These are phyloP conservation scores for Favolaschia claudopus DNA, from an alignment of 768 basidiomycete genomes.

Conservation along the genomic window DNA sequence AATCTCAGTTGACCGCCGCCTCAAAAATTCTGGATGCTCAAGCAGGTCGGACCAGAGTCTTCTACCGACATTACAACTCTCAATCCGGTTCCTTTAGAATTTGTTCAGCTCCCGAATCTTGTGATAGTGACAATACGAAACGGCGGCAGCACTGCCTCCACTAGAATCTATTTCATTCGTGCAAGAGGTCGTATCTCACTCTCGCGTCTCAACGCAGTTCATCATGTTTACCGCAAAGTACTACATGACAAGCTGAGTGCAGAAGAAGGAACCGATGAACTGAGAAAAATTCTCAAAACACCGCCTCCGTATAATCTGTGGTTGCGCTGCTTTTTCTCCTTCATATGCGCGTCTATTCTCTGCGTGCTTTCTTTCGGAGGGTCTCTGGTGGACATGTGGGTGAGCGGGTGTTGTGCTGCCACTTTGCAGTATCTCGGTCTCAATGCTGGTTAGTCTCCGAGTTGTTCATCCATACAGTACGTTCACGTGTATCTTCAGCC, in stretches of 20 bases:
- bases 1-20: constrained; percentile 85
- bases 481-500: constrained; percentile 43
- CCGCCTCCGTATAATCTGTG: constrained; percentile 74
- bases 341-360: constrained; percentile 80
- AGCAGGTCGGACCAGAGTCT: constrained; percentile 62
- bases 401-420: constrained; percentile 74
- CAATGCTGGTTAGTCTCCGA: constrained; percentile 50
- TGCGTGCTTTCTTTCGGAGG: constrained; percentile 86
- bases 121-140: constrained; percentile 86
- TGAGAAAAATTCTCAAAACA: constrained; percentile 68
- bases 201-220: constrained; percentile 82
- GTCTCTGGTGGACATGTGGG: constrained; percentile 83
- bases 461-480: not conserved
- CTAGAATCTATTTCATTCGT: constrained; percentile 87
- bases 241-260: constrained; percentile 83
- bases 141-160: constrained; percentile 70
- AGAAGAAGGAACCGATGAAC: constrained; percentile 70
- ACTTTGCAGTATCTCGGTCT: constrained; percentile 82
- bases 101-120: constrained; percentile 83
- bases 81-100: constrained; percentile 55
- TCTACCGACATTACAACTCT: too few species aligned
- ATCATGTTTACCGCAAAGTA: constrained; percentile 85
- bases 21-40: constrained; percentile 80
- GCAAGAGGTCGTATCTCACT: constrained; percentile 82
- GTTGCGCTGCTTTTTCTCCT: constrained; percentile 76